A percentile compares a stretch with the other conserved stretches of the same genome.
These are phyloP conservation scores for Carex myosuroides DNA, from an alignment of 176 grass and related monocot species.

Conservation along the genomic window DNA sequence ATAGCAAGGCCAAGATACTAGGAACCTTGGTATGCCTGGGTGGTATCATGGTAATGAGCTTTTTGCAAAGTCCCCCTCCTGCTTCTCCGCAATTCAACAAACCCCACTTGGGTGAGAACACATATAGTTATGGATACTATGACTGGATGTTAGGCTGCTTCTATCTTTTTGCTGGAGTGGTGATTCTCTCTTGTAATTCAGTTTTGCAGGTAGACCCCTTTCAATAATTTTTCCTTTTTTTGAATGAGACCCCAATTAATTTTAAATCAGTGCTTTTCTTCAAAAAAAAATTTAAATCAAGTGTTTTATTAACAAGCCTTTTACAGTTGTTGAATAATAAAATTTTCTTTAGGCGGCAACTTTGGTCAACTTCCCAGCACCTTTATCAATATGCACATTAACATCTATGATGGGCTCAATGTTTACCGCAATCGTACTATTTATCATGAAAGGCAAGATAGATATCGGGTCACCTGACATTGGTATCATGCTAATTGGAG, in stretches of 20 bases:
- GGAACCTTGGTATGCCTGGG: slow-evolving; percentile 56
- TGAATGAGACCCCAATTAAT: neutral
- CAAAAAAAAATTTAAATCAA: neutral
- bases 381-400: slow-evolving; percentile 31
- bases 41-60: slow-evolving; percentile 50
- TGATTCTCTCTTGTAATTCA: slow-evolving; percentile 29
- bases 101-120: neutral
- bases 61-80: slow-evolving; percentile 32
- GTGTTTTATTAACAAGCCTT: neutral
- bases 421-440: slow-evolving; percentile 30
- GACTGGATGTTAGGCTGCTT: slow-evolving; percentile 59
- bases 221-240: neutral
- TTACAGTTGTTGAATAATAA: neutral
- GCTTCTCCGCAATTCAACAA: neutral
- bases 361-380: slow-evolving; percentile 33
- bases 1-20: slow-evolving; percentile 48
- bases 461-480: slow-evolving; percentile 21
- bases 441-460: slow-evolving; percentile 36
- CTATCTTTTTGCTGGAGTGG: slow-evolving; percentile 31
- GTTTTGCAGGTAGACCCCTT: slow-evolving; percentile 45
- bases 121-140: neutral
- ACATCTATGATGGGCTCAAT: slow-evolving; percentile 32
- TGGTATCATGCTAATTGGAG: neutral
- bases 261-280: neutral
- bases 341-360: slow-evolving; percentile 27